Conservation (phyloP, 306 rosid genomes). For the Castanopsis chinensis region DNA sequence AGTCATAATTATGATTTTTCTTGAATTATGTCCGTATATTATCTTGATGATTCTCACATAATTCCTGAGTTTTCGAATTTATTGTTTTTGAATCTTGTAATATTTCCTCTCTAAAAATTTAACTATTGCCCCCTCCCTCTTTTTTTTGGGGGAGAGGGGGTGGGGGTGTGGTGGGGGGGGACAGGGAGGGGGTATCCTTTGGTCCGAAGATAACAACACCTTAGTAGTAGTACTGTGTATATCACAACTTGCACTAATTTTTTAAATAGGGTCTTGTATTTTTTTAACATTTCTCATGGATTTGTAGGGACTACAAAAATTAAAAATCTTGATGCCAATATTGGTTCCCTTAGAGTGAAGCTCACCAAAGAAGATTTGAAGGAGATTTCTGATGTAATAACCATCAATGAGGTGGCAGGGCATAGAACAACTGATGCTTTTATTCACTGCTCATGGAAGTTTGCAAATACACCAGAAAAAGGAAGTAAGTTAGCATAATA, state of each 20-base stretch:
- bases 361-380: constrained; percentile 39
- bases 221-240: too few species aligned
- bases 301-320: constrained; percentile 60
- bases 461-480: constrained; percentile 46
- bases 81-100: not conserved
- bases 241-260: too few species aligned
- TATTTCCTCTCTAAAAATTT: not conserved
- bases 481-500: not conserved
- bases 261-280: not conserved
- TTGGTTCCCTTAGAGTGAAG: constrained; percentile 47
- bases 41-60: not conserved
- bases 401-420: constrained; percentile 42
- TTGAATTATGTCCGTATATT: too few species aligned
- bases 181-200: not conserved
- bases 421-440: constrained; percentile 32
- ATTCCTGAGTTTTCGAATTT: not conserved
- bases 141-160: not conserved
- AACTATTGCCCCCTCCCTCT: not conserved
- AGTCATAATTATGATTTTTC: too few species aligned
- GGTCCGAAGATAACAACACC: not conserved
- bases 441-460: constrained; percentile 53
- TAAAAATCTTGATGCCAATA: constrained; percentile 52
- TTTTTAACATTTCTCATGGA: not conserved
- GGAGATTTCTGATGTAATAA: constrained; percentile 46
- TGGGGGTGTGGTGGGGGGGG: too few species aligned